A percentile compares a stretch with the other conserved stretches of the same genome.
Evolutionary conservation across 306 rosid species (phyloP).

Genomic region (Quercus gilva): DNA sequence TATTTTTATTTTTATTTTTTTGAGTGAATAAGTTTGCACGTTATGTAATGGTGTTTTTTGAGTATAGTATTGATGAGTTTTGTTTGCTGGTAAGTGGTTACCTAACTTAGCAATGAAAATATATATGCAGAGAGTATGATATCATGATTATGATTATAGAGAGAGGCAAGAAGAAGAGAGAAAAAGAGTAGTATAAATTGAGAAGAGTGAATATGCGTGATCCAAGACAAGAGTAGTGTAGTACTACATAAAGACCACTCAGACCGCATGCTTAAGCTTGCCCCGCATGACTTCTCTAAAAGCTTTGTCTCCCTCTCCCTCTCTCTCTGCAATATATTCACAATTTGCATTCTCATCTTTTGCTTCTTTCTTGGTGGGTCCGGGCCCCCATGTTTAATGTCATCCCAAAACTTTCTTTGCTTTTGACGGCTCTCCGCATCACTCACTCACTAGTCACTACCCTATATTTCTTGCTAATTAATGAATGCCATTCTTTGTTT

Average conservation of each 20-base stretch:
- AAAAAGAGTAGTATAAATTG: background rate
- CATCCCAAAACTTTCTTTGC: background rate
- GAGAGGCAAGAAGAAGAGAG: background rate
- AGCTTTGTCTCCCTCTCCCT: background rate
- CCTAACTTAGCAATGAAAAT: background rate
- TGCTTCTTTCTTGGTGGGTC: background rate
- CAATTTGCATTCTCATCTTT: background rate
- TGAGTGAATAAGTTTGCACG: too few relatives aligned
- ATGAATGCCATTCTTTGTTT: background rate
- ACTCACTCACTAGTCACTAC: background rate
- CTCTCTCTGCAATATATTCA: background rate
- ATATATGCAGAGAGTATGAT: background rate
- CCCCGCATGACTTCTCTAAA: background rate
- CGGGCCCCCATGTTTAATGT: too few relatives aligned
- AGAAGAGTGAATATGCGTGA: background rate
- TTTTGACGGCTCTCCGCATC: constrained; percentile 1
- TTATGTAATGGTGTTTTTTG: background rate
- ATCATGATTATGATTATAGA: background rate
- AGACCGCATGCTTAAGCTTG: background rate
- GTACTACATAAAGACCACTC: background rate
- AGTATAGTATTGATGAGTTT: background rate
- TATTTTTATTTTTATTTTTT: too few relatives aligned
- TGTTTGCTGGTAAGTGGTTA: background rate
- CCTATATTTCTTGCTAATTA: too few relatives aligned
- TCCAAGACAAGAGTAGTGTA: background rate